Evolutionary conservation across 192 early-diverging fungal genomes (phyloP).

Genomic region (Coemansia aciculifera): DNA sequence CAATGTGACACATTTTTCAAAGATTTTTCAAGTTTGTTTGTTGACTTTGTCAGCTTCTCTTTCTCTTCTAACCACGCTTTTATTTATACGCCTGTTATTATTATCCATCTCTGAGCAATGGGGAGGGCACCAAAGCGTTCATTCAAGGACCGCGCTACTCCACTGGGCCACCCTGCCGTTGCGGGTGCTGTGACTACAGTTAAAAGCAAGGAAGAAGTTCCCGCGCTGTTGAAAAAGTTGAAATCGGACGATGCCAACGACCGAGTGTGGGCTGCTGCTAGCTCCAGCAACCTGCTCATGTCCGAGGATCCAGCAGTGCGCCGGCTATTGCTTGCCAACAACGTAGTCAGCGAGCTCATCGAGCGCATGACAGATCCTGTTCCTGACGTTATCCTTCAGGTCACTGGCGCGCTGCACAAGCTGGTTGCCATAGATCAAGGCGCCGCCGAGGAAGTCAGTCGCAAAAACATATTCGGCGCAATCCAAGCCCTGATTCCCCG

Average conservation of each 20-base stretch:
- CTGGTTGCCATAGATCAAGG: constrained; percentile 52
- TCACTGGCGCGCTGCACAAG: constrained; percentile 65
- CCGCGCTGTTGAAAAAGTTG: constrained; percentile 59
- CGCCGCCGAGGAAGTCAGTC: constrained; percentile 44
- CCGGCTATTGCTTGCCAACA: constrained; percentile 72
- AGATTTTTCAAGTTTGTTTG: not conserved
- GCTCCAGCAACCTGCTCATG: constrained; percentile 74
- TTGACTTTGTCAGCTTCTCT: not conserved
- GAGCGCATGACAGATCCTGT: constrained; percentile 71
- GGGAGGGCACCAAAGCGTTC: constrained; percentile 52
- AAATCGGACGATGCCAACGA: constrained; percentile 68
- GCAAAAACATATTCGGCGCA: constrained; percentile 39
- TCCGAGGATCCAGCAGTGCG: constrained; percentile 43
- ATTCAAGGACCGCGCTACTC: constrained; percentile 48
- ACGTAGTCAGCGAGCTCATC: constrained; percentile 66
- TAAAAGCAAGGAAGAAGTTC: constrained; percentile 38
- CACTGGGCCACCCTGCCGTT: constrained; percentile 28
- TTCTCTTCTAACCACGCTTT: not conserved
- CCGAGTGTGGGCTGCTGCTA: constrained; percentile 85
- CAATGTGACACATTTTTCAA: not conserved
- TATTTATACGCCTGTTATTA: not conserved
- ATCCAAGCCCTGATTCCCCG: constrained; percentile 45
- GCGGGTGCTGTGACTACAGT: constrained; percentile 27
- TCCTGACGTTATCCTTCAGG: constrained; percentile 72
- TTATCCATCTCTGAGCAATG: constrained; percentile 24